Base-by-base conservation (phyloP, 2,329 filamentous ascomycete genomes). In the Nothomitra cinnamomea region DNA sequence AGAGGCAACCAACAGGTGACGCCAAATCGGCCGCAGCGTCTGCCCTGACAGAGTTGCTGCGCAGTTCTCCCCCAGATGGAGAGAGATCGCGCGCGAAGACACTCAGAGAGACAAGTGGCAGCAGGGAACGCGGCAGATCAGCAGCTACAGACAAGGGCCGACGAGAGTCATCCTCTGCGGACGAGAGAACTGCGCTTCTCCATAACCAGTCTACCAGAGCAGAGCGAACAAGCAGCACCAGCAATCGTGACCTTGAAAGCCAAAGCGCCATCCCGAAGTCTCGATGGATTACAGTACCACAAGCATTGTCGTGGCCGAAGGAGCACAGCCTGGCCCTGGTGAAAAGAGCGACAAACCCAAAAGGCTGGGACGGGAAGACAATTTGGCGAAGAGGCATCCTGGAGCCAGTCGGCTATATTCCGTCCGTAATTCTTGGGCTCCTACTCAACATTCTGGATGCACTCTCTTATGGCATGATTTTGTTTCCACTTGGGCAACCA, bases 391-490 rank as follows among this genome's bases (percentile, higher is more conserved):
- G 77, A 45, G 75, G 73, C 0, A 67, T 94, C 2, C 66, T 87
- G 10, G 73, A 79, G 40, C 87, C 88, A 0, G 70, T 78, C 17
- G 79, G 79, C 49, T 84, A 83, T 59, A 65, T 95, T 15, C 92
- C 92, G 1, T 85, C 90, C 2, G 90, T 96, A 1, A 77, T 94
- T 59, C 78, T 98, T 0, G 92, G 92, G 0, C 69, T 95, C 24
- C 73, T 98, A 1, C 77, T 98, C 17, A 98, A 98, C 60, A 83
- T 98, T 47, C 73, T 98, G 19, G 92, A 98, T 71, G 92, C 89
- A 4, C 70, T 98, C 41, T 96, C 90, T 1, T 98, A 98, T 63
- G 92, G 85, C 76, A 92, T 94, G 85, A 95, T 95, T 61, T 70
- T 98, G 12, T 98, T 98, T 59, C 92, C 92, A 0, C 74, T 98